Evolutionary conservation across 177 flowering plant species (phyloP), one percentile per base, ranked within the genome.

Genomic region (Vitis hybrid): DNA sequence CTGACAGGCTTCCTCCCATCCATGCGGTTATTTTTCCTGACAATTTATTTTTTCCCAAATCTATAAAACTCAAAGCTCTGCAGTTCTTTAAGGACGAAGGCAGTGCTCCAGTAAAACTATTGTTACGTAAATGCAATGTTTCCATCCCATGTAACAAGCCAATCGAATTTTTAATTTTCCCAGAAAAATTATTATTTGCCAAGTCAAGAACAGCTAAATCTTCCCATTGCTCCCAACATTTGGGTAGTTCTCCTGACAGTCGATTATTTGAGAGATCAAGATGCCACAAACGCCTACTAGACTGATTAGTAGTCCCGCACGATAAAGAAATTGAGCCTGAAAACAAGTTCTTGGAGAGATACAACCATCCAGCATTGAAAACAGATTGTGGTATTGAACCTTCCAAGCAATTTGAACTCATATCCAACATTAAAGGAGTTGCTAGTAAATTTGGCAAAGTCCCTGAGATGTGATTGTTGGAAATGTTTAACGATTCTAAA

Each of bases 81-180:
- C 76, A 78, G 3, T 68, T 65, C 63, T 50, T 26, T 57, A 75
- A 33, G 10, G 76, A 51, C 2, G 26, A 49, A 49, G 81, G 76
- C 19, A 82, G 6, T 13, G 76, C 57, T 1, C 81, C 74, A 16
- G 2, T 33, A 1, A 80, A 51, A 19, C 22, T 61, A 63, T 83
- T 83, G n/a, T 67, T 70, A 0, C 71, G 10, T 10, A 80, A 26
- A 18, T 33, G 22, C 2, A 83, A 62, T 1, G 61, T 2, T 16
- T 16, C 10, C 0, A 83, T 29, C 0, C 0, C 0, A 10, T 10
- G 0, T 0, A 71, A 15, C 7, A 6, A 7, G 18, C 78, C 77
- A 0, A 82, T 15, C 5, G 80, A 74, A 26, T 2, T 13, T 5
- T 80, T 81, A 53, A 82, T 59, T 6, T 33, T 49, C 79, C 80